Evolutionary conservation across 371 early-diverging fungal species (phyloP).

Genomic region (Mortierella sp.): DNA sequence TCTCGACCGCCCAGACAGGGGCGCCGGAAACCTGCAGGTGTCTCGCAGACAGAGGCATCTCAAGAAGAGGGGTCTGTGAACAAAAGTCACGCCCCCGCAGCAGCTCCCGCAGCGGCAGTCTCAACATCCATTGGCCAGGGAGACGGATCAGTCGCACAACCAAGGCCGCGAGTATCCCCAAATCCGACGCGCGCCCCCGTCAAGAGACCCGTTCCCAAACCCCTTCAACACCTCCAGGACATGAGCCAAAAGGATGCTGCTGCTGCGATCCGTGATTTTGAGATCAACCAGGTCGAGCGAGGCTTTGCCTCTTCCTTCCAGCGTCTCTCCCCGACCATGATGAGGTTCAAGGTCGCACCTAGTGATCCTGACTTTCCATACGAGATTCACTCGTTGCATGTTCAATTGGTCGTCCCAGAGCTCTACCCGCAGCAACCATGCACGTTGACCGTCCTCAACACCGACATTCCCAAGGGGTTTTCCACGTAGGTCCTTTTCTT

Average conservation of each 20-base stretch:
- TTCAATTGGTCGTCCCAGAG: slow-evolving; percentile 62
- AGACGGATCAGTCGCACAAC: not conserved
- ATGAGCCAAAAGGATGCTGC: slow-evolving; percentile 1
- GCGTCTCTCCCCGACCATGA: not conserved
- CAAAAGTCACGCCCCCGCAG: not conserved
- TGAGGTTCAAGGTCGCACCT: slow-evolving; percentile 61
- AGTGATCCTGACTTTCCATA: slow-evolving; percentile 83
- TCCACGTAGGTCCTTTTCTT: slow-evolving; percentile 55
- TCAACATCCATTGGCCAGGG: not conserved
- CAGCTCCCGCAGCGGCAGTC: not conserved
- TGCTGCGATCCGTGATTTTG: slow-evolving; percentile 26
- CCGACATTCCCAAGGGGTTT: slow-evolving; percentile 73
- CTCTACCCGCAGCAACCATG: slow-evolving; percentile 57
- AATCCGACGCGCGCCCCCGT: slow-evolving; percentile 25
- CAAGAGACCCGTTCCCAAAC: slow-evolving; percentile 24
- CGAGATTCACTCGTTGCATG: slow-evolving; percentile 68
- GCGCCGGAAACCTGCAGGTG: not conserved
- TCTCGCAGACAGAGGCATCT: not conserved
- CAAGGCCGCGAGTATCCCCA: not conserved
- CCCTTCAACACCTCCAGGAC: slow-evolving; percentile 17
- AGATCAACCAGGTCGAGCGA: slow-evolving; percentile 36
- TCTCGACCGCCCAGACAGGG: not conserved
- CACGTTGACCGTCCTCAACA: slow-evolving; percentile 64
- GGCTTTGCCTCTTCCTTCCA: slow-evolving; percentile 25
- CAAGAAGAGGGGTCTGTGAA: not conserved